Base-by-base conservation (phyloP, 768 basidiomycete genomes). In the Holtermanniella nyarrowii region DNA sequence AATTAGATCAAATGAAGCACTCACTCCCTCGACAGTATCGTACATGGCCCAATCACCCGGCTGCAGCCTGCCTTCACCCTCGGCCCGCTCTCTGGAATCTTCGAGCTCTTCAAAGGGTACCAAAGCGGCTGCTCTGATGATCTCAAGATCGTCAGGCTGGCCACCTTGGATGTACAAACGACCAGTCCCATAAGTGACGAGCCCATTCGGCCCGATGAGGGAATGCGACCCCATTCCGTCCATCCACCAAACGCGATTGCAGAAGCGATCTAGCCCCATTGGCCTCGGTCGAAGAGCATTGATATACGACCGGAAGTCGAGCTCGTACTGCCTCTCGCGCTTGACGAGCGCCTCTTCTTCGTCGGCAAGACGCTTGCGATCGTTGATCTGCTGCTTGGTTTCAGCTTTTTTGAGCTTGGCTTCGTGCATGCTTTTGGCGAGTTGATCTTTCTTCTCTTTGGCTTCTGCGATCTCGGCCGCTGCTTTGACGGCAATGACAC, bases 161-260 rank as follows among this genome's bases (percentile, higher is more conserved):
- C 88, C 87, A 0, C 93, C 95, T 71, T 99, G 95, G 24, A 99
- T 72, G 68, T 96, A 95, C 44, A 99, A 65, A 48, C 93, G 76
- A 4, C 90, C 95, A 18, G 89, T 83, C 10, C 89, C 88, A 63
- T 88, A 93, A 68, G 84, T 79, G 24, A 84, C 79, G 24, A 82
- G 79, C 3, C 85, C 86, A 14, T 86, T 86, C 57, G 80, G 82
- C 39, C 82, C 84, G 52, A 88, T 76, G 48, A 93, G 73, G 42
- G 84, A 82, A 44, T 82, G 83, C 4, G 83, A 82, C 5, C 93
- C 93, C 77, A 90, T 80, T 10, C 93, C 93, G 72, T 99, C 93
- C 67, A 96, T 88, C 93, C 93, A 99, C 93, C 93, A 99, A 53
- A 95, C 77, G 26, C 87, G 82, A 68, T 95, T 93, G 65, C 86